Evolutionary conservation across 495 filamentous ascomycete species (phyloP).

Genomic region (Penicillium mononematosum): DNA sequence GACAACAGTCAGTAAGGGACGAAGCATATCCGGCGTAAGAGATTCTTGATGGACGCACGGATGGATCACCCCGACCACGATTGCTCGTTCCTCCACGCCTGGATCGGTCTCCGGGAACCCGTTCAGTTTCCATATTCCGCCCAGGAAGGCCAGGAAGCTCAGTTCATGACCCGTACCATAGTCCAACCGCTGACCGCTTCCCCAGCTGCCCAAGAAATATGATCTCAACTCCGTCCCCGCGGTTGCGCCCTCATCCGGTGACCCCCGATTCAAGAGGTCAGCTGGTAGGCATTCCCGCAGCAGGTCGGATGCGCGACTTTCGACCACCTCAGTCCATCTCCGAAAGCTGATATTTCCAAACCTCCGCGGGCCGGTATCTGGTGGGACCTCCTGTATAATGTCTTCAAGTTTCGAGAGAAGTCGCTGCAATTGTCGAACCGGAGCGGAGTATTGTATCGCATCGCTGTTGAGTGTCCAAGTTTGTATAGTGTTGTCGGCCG

Average conservation of each 20-base stretch:
- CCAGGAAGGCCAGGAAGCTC: conserved; percentile 89
- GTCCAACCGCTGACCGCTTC: conserved; percentile 83
- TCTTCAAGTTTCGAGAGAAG: conserved; percentile 60
- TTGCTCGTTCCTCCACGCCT: conserved; percentile 66
- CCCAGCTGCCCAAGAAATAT: conserved; percentile 86
- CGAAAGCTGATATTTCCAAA: conserved; percentile 92
- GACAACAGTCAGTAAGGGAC: conserved; percentile 9
- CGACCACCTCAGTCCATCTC: conserved; percentile 71
- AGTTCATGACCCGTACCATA: conserved; percentile 97
- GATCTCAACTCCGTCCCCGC: conserved; percentile 65
- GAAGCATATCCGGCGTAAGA: not conserved
- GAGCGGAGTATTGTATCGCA: conserved; percentile 52
- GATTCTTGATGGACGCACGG: conserved; percentile 55
- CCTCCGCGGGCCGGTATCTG: conserved; percentile 77
- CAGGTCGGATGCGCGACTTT: conserved; percentile 54
- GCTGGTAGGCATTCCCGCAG: conserved; percentile 61
- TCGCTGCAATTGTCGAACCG: conserved; percentile 61
- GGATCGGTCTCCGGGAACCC: conserved; percentile 56
- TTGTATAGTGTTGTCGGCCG: conserved; percentile 38
- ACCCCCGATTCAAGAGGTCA: conserved; percentile 43
- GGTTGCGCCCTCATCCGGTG: conserved; percentile 28
- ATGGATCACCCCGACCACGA: conserved; percentile 79
- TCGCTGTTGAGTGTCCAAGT: conserved; percentile 55
- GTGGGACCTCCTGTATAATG: conserved; percentile 76
- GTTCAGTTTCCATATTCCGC: conserved; percentile 84